Conservation (phyloP, 106 monocot genomes). For the Triglochin maritima region DNA sequence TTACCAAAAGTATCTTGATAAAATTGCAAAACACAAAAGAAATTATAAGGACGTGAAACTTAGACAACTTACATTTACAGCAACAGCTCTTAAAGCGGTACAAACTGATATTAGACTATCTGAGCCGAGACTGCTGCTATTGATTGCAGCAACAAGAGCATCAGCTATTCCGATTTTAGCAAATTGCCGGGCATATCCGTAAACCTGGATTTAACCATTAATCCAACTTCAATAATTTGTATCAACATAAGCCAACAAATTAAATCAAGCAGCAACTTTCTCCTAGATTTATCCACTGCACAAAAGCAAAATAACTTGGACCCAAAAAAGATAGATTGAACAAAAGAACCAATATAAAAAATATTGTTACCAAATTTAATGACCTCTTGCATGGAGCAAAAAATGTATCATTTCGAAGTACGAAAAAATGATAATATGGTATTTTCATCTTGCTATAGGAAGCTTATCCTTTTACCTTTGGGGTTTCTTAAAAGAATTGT, state of each 20-base stretch:
- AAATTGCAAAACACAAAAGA: background rate
- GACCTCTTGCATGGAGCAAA: too few relatives aligned
- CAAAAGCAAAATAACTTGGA: background rate
- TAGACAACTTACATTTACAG: conserved; percentile 78
- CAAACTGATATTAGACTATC: conserved; percentile 50
- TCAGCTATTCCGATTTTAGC: conserved; percentile 66
- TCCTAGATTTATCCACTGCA: background rate
- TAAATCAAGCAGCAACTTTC: background rate
- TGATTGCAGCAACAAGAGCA: conserved; percentile 66
- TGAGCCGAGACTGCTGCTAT: conserved; percentile 27
- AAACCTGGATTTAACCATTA: conserved; percentile 36
- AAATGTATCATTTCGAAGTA: too few relatives aligned
- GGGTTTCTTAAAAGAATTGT: too few relatives aligned
- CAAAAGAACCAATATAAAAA: too few relatives aligned
- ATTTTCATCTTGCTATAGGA: too few relatives aligned
- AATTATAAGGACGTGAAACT: background rate
- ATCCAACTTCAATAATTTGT: background rate
- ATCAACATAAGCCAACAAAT: background rate
- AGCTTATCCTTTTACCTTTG: too few relatives aligned
- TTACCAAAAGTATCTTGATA: background rate
- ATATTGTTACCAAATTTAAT: too few relatives aligned
- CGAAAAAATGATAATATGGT: too few relatives aligned
- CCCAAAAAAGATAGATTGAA: too few relatives aligned
- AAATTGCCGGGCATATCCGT: conserved; percentile 82
- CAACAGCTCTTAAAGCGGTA: conserved; percentile 68